Base-by-base conservation (phyloP, 805 yeast genomes). In the Cyberlindnera euphorbiiphila region DNA sequence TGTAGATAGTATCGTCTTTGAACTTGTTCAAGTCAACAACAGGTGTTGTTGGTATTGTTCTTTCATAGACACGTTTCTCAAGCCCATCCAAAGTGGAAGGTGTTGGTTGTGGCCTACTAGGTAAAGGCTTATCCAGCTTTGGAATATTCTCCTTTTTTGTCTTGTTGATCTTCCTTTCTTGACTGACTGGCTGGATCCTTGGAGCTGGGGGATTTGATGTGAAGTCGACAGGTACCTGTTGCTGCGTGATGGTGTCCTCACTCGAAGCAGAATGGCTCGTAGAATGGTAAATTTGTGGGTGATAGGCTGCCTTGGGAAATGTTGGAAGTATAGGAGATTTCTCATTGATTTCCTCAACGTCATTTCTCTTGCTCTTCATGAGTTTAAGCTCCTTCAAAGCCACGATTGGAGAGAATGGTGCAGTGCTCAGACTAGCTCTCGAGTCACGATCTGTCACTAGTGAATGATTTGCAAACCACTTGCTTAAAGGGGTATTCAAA, bases 51-150 rank as follows among this genome's bases (percentile, higher is more conserved):
- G 55, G 50, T 15, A 43, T 47, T 32, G 28, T 35, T 22, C 51
- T 42, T 24, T 47, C 42, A 28, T 35, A 29, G 3, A 49, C 44
- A 10, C 42, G 27, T 18, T 46, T 36, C 33, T 54, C 56, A 4
- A 53, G 27, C 2, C 57, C 56, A 20, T 43, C 43, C 7, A 51
- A 34, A 2, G 49, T 12, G 12, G 16, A 14, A 6, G 32, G 22
- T 5, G 26, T 29, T 4, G 16, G 6, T 3, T 29, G 21, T 33
- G 50, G 56, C 29, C 39, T 42, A 4, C 22, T 21, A 10, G 59
- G 57, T n/a, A 54, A 27, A 26, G 56, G 54, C 31, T 51, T 51
- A n/a, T 42, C n/a, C n/a, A n/a, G n/a, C n/a, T n/a, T n/a, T n/a
- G n/a, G n/a, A n/a, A n/a, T n/a, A n/a, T n/a, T n/a, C n/a, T n/a